Base-by-base conservation (phyloP, 768 basidiomycete species). In the Lanmaoa pseudosensibilis region DNA sequence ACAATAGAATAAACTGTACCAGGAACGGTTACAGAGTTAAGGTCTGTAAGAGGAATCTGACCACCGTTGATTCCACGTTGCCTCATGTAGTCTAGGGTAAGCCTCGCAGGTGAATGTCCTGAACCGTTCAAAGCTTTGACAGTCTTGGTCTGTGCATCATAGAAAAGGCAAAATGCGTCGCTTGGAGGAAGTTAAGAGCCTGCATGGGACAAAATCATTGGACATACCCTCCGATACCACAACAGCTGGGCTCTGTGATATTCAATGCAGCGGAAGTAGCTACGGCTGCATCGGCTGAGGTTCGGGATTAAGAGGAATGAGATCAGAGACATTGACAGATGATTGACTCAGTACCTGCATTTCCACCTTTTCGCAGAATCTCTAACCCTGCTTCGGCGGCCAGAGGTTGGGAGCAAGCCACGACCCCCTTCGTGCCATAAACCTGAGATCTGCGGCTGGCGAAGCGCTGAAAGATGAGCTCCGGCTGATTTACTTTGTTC, bases 81-180 rank as follows among this genome's bases (percentile, higher is more conserved):
- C 13, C 84, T 83, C 38, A 84, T 73, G 70, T 94, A 81, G 36
- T 91, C 89, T 38, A 97, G 75, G 3, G 81, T 84, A 25, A 99
- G 76, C 50, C 85, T 90, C 51, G 83, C 78, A 5, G 96, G 97
- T 11, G 95, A 84, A 58, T 78, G 85, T 12, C 97, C 96, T 0
- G 94, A 96, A 12, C 94, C 97, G 61, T 99, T 99, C 58, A 98
- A 73, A 4, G 86, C 96, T 66, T 88, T 89, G 52, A 98, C 88
- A 7, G 78, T 78, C 74, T 91, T 93, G 5, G 85, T 81, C 63
- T 84, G 82, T 5, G 90, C 92, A 66, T 97, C 86, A 65, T 87
- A 98, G 76, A 91, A 98, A 19, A 99, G 79, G 69, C 94, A 96
- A 69, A 96, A 96, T 9, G 91, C 92, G 67, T 94, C 92, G 39